Conservation (phyloP, 805 yeast genomes). For the Alloascoidea hylecoeti region DNA sequence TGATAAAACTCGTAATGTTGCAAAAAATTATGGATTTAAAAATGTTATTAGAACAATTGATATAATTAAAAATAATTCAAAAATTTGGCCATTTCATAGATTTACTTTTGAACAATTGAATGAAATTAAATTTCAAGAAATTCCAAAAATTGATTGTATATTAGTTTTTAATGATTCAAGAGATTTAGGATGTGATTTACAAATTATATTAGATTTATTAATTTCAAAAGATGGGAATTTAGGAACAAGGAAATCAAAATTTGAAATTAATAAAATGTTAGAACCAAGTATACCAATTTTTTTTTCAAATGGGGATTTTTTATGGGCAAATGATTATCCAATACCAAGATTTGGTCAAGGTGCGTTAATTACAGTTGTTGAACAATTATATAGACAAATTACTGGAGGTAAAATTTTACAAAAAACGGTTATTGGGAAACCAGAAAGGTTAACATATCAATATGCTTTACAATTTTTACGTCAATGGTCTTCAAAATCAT, state of each 20-base stretch:
- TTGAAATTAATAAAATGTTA: conserved; percentile 3
- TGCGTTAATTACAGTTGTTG: conserved; percentile 54
- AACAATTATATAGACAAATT: conserved; percentile 39
- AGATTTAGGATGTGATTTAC: conserved; percentile 78
- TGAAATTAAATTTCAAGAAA: too few species aligned
- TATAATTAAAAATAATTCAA: conserved; percentile 32
- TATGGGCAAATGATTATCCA: conserved; percentile 77
- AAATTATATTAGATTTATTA: conserved; percentile 58
- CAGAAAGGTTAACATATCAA: conserved; percentile 64
- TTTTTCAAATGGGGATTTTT: conserved; percentile 71
- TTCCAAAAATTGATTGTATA: conserved; percentile 51
- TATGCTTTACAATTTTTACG: conserved; percentile 65
- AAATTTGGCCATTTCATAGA: conserved; percentile 57
- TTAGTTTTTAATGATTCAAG: conserved; percentile 82
- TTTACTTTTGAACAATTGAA: conserved; percentile 31
- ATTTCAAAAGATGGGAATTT: conserved; percentile 46
- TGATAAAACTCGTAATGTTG: conserved; percentile 59
- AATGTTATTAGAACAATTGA: conserved; percentile 67
- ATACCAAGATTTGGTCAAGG: conserved; percentile 88
- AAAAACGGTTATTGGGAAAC: conserved; percentile 66
- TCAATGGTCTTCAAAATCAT: conserved; percentile 19
- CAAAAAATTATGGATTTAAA: conserved; percentile 61
- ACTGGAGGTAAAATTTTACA: conserved; percentile 35
- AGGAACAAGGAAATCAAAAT: conserved; percentile 34
- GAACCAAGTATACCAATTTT: conserved; percentile 55